Percentiles rank a stretch among this genome's conserved stretches.
phyloP scores from a whole-genome alignment of 768 basidiomycete genomes.

The Obba rivulosa region DNA sequence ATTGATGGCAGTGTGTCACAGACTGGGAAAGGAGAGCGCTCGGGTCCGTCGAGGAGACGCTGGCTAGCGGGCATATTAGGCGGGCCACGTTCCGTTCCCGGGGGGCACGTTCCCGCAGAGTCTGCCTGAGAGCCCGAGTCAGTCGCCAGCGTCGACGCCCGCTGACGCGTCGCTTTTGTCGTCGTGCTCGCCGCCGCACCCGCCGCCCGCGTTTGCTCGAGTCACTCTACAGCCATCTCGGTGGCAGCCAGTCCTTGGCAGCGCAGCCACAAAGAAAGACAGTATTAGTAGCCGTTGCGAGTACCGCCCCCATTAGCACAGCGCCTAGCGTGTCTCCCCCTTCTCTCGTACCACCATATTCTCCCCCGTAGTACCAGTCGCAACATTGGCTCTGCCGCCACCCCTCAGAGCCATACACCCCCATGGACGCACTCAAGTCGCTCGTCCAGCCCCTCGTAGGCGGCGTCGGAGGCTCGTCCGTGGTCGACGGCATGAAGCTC shows the following conservation, averaged over 20 bases:
- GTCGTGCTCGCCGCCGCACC: not conserved
- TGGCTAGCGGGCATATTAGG: slow-evolving; percentile 3
- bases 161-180: not conserved
- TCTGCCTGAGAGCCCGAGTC: not conserved
- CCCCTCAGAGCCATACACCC: slow-evolving; percentile 10
- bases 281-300: not conserved
- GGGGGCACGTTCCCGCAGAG: slow-evolving; percentile 1
- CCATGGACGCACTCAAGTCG: slow-evolving; percentile 78
- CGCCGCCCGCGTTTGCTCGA: no score
- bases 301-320: slow-evolving; percentile 8
- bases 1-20: no score
- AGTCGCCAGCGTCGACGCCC: slow-evolving; percentile 1
- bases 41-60: no score
- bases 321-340: slow-evolving; percentile 16
- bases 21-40: no score
- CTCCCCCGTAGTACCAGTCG: slow-evolving; percentile 17
- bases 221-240: no score
- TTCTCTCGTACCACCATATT: slow-evolving; percentile 19
- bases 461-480: slow-evolving; percentile 66
- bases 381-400: slow-evolving; percentile 35
- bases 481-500: slow-evolving; percentile 87
- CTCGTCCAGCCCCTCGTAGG: slow-evolving; percentile 77
- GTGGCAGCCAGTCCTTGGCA: not conserved
- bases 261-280: not conserved
- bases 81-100: slow-evolving; percentile 8